Evolutionary conservation across 352 stramenopile genomes (phyloP), one percentile per base, ranked within the genome.

Genomic region (Pythium volutum): DNA sequence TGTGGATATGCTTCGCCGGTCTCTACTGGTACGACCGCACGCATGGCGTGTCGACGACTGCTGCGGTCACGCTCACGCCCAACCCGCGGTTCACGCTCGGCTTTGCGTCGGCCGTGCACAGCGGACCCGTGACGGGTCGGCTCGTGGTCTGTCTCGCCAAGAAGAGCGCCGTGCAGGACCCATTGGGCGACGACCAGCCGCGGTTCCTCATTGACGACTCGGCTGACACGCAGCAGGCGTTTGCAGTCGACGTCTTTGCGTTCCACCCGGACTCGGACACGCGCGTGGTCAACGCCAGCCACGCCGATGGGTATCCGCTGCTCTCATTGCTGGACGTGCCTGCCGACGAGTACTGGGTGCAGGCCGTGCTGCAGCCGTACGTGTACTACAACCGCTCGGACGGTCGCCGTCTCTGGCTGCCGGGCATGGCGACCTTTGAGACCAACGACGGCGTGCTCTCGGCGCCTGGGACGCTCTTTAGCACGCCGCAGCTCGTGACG

Each of bases 321-420:
- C 29, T 76, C 2, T 73, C 61, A 8, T 34, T 88, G 46, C 49
- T 69, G 5, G 70, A 82, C 41, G 67, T 88, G 9, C 70, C 78
- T 4, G 73, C 51, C 0, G 78, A 64, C 10, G 76, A 84, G 56
- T 88, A 88, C 70, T 88, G 76, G 78, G 66, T 88, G 25, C 78
- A 88, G 56, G 74, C 68, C 12, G 76, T 84, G 29, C 56, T 88
- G 53, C 76, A 86, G 29, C 76, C 78, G 60, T 88, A 88, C 55
- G 74, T 81, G 45, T 54, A 71, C 25, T 88, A 88, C 71, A 85
- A 86, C 59, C 78, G 78, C 27, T 85, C 76, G 29, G 78, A 88
- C 47, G 71, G 71, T 5, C 62, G 55, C 5, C 70, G 62, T 8
- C 47, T 84, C n/a, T 81, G 76, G 59, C 45, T 88, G 46, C 78